A percentile compares a stretch with the other conserved stretches of the same genome.
Evolutionary conservation across 2,329 filamentous ascomycete species (phyloP).

Genomic region (Diaporthe capsici): DNA sequence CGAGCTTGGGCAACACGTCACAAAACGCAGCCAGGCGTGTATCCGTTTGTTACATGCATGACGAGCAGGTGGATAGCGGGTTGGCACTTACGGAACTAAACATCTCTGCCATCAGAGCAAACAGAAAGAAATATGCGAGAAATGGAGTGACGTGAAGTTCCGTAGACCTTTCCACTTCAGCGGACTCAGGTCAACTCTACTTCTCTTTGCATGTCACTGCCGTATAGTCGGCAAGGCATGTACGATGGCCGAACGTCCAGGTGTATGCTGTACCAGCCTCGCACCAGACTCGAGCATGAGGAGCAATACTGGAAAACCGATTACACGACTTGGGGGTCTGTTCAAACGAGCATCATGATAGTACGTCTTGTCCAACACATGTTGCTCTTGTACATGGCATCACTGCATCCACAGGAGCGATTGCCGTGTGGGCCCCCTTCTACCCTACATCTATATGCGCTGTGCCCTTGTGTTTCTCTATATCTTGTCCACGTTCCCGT

Average conservation of each 20-base stretch:
- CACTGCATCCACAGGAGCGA: conserved; percentile 37
- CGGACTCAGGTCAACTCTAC: background rate
- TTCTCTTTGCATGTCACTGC: background rate
- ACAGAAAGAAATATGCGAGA: conserved; percentile 7
- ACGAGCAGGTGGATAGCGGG: background rate
- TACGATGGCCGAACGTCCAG: background rate
- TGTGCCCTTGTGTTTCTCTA: conserved; percentile 32
- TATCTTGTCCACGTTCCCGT: conserved; percentile 28
- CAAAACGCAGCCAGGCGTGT: conserved; percentile 27
- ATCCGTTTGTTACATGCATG: conserved; percentile 30
- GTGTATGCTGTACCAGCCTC: conserved; percentile 1
- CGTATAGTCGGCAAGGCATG: background rate
- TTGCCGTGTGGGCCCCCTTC: conserved; percentile 43
- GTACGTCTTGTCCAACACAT: conserved; percentile 29
- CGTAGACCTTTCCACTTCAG: background rate
- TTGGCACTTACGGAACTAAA: background rate
- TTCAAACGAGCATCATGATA: conserved; percentile 37
- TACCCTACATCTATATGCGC: background rate
- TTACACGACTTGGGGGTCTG: conserved; percentile 26
- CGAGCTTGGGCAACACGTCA: conserved; percentile 28
- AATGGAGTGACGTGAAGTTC: background rate
- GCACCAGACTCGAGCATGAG: conserved; percentile 34
- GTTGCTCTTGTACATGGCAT: conserved; percentile 38
- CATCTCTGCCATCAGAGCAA: conserved; percentile 20
- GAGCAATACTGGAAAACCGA: conserved; percentile 12